Base-by-base conservation (phyloP, 2,329 filamentous ascomycete species). In the Daldinia sp. region DNA sequence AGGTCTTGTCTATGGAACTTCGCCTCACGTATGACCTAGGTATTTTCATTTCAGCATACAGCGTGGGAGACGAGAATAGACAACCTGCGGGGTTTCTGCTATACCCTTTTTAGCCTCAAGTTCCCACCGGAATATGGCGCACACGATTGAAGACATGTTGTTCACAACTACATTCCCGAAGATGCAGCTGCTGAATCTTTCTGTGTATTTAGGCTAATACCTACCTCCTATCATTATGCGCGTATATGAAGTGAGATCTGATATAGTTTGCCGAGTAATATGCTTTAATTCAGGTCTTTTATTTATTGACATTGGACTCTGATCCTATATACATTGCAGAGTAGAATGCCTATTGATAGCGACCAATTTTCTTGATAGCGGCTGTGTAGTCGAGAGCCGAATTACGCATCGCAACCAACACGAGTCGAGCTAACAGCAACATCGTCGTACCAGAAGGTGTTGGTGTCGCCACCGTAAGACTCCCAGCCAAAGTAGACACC, bases 401-500 rank as follows among this genome's bases (percentile, higher is more conserved):
- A 51, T 51, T 12, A 54, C 12, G 56, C 44, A 39, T 44, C 55
- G 71, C 87, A 88, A 37, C 86, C 86, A 70, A 87, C 79, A 37
- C 85, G 80, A 18, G 75, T 82, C 46, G 81, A 81, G 71, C 79
- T 79, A 54, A 89, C 76, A 6, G 78, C 82, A 70, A 89, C 82
- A 73, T 90, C 87, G 71, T 90, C 88, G 69, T 88, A 89, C 87
- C 87, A 89, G 72, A 89, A 85, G 1, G 88, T 90, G 77, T 89
- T 89, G 2, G 81, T 78, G 67, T 87, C 87, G 0, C 86, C 86
- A 9, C 87, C 86, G 71, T 90, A 90, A 4, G 84, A 86, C 81
- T 90, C 88, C 87, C 88, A 89, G 0, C 88, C 88, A 69, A 89
- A 89, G 78, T 89, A 88, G 30, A 89, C 79, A 6, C 75, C 86